phyloP scores from a whole-genome alignment of 1,284 basidiomycete species.

The Ganoderma lucidum region DNA sequence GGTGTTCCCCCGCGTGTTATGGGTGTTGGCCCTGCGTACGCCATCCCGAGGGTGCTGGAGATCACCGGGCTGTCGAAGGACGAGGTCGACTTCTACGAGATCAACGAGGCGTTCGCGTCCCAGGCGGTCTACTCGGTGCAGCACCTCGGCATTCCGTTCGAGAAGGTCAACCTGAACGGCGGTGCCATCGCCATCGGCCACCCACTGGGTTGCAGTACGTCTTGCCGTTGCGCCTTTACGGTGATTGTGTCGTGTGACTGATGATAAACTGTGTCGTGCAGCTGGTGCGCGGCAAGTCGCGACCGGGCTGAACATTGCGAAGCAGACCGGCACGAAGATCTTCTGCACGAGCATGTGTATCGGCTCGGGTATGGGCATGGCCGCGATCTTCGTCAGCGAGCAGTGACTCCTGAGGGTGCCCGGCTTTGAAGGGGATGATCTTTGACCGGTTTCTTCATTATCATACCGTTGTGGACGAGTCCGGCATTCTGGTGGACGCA shows the following conservation, averaged over 20 bases:
- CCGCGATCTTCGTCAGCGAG: conserved; percentile 85
- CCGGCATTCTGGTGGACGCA: not conserved
- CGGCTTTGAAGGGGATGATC: not conserved
- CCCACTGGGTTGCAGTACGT: conserved; percentile 81
- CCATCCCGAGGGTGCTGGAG: conserved; percentile 84
- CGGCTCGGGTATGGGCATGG: conserved; percentile 92
- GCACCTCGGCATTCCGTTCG: conserved; percentile 77
- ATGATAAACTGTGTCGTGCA: conserved; percentile 34
- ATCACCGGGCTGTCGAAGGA: conserved; percentile 75
- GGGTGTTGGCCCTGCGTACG: conserved; percentile 92
- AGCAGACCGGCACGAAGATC: conserved; percentile 76
- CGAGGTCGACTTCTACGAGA: conserved; percentile 94
- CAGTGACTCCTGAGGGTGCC: conserved; percentile 50
- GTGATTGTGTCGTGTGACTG: not conserved
- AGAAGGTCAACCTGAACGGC: conserved; percentile 89
- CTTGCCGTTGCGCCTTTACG: conserved; percentile 16
- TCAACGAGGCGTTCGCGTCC: conserved; percentile 94
- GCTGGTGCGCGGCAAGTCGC: conserved; percentile 91
- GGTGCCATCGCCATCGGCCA: conserved; percentile 93
- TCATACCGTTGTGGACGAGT: not conserved
- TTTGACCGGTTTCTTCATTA: not conserved
- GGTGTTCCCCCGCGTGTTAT: conserved; percentile 91
- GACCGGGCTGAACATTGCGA: conserved; percentile 85
- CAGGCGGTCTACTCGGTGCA: conserved; percentile 87
- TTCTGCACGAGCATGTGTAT: conserved; percentile 97